Percentiles rank a stretch among this genome's conserved stretches.
These are phyloP conservation scores for Umbelopsis sp. DNA, from an alignment of 192 early-diverging fungal species.

Conservation along the genomic window DNA sequence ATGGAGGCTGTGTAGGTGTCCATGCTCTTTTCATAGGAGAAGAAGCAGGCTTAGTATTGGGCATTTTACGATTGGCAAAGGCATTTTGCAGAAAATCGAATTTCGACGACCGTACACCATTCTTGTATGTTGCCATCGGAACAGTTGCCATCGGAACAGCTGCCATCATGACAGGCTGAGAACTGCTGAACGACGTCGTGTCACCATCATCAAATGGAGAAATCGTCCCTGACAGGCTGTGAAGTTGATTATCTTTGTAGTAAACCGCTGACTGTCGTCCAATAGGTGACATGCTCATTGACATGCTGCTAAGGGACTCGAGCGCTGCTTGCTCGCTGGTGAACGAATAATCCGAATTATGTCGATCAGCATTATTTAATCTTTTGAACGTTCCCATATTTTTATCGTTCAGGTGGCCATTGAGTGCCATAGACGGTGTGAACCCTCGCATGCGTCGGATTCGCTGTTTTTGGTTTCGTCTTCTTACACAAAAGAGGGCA, in stretches of 20 bases:
- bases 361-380: not conserved
- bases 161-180: not conserved
- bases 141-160: not conserved
- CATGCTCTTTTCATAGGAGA: no score
- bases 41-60: not conserved
- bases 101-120: not conserved
- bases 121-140: not conserved
- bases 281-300: constrained; percentile 12
- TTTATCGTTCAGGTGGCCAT: constrained; percentile 9
- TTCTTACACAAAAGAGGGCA: not conserved
- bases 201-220: constrained; percentile 4
- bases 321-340: constrained; percentile 8
- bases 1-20: not conserved
- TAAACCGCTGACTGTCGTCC: not conserved
- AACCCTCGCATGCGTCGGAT: not conserved
- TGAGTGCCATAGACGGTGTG: constrained; percentile 10
- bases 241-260: constrained; percentile 4
- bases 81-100: constrained; percentile 9
- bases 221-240: constrained; percentile 2
- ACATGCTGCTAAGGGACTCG: constrained; percentile 2
- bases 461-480: not conserved
- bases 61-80: not conserved
- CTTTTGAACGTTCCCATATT: not conserved
- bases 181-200: not conserved
- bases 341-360: not conserved